A percentile compares a stretch with the other conserved stretches of the same genome.
Evolutionary conservation across 768 basidiomycete species (phyloP).

Genomic region (Coprinopsis marcescibilis): DNA sequence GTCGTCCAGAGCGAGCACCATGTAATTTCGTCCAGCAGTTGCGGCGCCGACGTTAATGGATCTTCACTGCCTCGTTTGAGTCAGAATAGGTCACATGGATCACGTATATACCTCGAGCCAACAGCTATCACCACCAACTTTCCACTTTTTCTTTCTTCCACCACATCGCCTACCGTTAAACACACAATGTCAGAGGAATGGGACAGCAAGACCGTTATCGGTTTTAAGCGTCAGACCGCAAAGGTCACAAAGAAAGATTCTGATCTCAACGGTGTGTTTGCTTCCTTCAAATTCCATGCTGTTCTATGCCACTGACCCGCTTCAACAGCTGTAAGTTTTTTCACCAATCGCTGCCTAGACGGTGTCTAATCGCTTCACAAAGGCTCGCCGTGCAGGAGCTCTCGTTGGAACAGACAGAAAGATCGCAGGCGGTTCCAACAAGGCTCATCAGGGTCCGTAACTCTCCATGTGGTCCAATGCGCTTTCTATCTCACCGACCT

Average conservation of each 20-base stretch:
- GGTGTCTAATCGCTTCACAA: conserved; percentile 10
- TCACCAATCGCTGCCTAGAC: background rate
- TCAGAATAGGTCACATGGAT: conserved; percentile 12
- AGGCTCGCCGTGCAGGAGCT: conserved; percentile 74
- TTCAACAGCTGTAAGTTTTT: conserved; percentile 46
- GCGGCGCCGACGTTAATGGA: background rate
- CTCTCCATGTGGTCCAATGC: background rate
- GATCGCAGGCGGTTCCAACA: conserved; percentile 61
- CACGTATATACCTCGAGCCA: conserved; percentile 10
- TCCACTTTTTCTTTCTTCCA: conserved; percentile 11
- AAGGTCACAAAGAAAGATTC: conserved; percentile 59
- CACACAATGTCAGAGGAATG: conserved; percentile 55
- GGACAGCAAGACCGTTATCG: conserved; percentile 72
- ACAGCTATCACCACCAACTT: conserved; percentile 7
- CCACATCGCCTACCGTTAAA: conserved; percentile 15
- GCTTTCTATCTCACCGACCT: background rate
- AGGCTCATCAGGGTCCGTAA: conserved; percentile 62
- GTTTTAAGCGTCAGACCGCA: conserved; percentile 54
- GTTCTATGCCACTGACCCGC: conserved; percentile 3
- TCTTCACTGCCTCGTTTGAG: conserved; percentile 5
- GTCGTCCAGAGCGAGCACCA: too few relatives aligned
- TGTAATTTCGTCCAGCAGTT: too few relatives aligned
- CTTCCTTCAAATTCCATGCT: conserved; percentile 2
- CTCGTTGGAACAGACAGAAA: conserved; percentile 86
- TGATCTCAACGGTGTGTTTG: conserved; percentile 47